Base-by-base conservation (phyloP, 768 basidiomycete species). In the Neoboletus subvelutipes region DNA sequence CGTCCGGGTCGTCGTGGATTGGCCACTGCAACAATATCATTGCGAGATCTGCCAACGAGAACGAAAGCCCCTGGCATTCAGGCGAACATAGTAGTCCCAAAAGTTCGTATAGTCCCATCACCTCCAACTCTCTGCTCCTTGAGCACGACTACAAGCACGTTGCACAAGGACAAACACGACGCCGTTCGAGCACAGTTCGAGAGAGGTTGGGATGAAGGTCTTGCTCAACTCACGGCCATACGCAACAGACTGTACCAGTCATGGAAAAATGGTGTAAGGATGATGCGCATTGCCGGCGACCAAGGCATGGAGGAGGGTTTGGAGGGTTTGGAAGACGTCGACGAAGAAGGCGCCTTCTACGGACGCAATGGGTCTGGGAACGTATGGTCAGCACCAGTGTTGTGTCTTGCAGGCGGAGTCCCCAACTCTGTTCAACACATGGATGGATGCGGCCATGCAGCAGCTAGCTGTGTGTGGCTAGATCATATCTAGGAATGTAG, bases 11-110 rank as follows among this genome's bases (percentile, higher is more conserved):
- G 88, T 37, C 78, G 76, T 42, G 87, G 87, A 10, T 58, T 90
- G n/a, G 83, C 87, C 4, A 81, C 80, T 1, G 80, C 89, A 6
- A 82, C 84, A 4, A 78, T 90, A 60, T 86, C 86, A 5, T 60
- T 90, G 47, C 76, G 80, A n/a, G 68, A 70, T 22, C 58, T 66
- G 6, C 65, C 66, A 24, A 58, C 64, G 6, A 67, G 49, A 47
- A 63, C 59, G 43, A 48, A 45, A 12, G 41, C 43, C 18, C 63
- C 65, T 33, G 61, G 50, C 24, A 41, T 56, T 29, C 59, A 42
- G 9, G 24, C 52, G 12, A 55, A 60, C 36, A 45, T 33, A 24
- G 51, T n/a, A 33, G 62, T 64, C 26, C 68, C 75, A 15, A 83
- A 75, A 62, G 73, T 87, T 51, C 82, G 84, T 45, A 69, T 90